Evolutionary conservation across 2,329 filamentous ascomycete genomes (phyloP).

Genomic region (Trichoderma arundinaceum): DNA sequence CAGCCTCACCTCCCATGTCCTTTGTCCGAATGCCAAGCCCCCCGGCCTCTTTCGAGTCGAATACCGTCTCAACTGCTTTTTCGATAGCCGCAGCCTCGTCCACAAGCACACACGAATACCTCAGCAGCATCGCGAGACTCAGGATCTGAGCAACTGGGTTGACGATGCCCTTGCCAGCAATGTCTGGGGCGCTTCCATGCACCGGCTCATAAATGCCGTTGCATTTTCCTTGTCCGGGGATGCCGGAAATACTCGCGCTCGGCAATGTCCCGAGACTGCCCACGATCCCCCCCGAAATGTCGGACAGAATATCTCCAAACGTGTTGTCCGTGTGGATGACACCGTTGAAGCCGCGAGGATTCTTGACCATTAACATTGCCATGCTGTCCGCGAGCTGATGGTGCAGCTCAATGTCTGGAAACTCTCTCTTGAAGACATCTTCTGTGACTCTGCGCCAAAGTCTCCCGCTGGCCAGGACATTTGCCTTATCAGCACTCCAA

Average conservation of each 20-base stretch:
- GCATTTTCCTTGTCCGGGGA: conserved; percentile 47
- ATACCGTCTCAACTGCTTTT: conserved; percentile 65
- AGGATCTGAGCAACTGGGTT: conserved; percentile 76
- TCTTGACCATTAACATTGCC: conserved; percentile 55
- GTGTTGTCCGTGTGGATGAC: conserved; percentile 56
- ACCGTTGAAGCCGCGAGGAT: conserved; percentile 55
- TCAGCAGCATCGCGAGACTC: conserved; percentile 75
- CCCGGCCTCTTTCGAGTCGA: conserved; percentile 56
- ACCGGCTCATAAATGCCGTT: conserved; percentile 82
- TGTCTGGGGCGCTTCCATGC: conserved; percentile 75
- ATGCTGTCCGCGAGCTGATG: conserved; percentile 56
- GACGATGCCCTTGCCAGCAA: conserved; percentile 72
- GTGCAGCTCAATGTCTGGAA: conserved; percentile 49
- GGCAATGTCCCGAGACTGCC: conserved; percentile 54
- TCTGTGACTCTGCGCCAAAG: conserved; percentile 55
- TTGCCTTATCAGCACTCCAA: conserved; percentile 58
- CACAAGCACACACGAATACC: conserved; percentile 69
- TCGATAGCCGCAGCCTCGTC: conserved; percentile 68
- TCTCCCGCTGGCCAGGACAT: conserved; percentile 56
- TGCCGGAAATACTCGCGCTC: conserved; percentile 52
- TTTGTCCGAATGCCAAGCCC: conserved; percentile 62
- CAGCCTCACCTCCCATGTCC: conserved; percentile 68
- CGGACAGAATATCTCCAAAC: conserved; percentile 55
- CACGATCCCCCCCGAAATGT: conserved; percentile 53
- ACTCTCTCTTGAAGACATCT: conserved; percentile 50